A percentile compares a stretch with the other conserved stretches of the same genome.
Evolutionary conservation across 2,329 filamentous ascomycete genomes (phyloP).

Genomic region (Fonsecaea multimorphosa): DNA sequence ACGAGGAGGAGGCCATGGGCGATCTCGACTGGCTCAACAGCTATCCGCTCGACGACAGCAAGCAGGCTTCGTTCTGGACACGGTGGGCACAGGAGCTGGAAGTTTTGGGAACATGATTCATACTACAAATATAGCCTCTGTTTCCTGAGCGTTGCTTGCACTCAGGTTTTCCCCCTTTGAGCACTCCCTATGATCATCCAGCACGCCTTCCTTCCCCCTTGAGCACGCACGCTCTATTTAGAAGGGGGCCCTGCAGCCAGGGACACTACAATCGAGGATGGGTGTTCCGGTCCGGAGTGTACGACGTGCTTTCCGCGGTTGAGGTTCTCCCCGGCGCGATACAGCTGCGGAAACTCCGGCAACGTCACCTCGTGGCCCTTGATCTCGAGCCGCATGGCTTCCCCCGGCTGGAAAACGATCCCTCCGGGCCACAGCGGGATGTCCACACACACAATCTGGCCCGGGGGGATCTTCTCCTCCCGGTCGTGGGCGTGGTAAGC

Average conservation of each 20-base stretch:
- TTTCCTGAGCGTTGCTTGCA: no score
- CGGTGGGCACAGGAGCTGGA: constrained; percentile 29
- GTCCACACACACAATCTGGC: constrained; percentile 53
- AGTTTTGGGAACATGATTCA: constrained; percentile 22
- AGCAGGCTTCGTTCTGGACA: constrained; percentile 32
- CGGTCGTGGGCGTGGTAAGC: constrained; percentile 49
- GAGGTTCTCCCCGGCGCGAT: constrained; percentile 18
- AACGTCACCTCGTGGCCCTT: constrained; percentile 32
- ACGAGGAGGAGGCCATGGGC: background rate
- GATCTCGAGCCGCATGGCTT: constrained; percentile 38
- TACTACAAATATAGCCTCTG: background rate
- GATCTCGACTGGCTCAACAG: constrained; percentile 25
- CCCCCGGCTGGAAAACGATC: constrained; percentile 53
- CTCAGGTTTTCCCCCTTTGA: no score
- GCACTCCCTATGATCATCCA: no score
- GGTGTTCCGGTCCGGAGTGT: constrained; percentile 21
- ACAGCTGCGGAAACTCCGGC: constrained; percentile 26
- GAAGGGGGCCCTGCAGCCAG: constrained; percentile 9
- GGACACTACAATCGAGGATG: constrained; percentile 26
- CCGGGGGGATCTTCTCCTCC: constrained; percentile 50
- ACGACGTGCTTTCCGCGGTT: constrained; percentile 28
- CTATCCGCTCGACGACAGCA: constrained; percentile 25
- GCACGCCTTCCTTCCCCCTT: no score
- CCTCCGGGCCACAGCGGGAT: constrained; percentile 58
- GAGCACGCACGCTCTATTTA: background rate